phyloP scores from a whole-genome alignment of 169 alveolate genomes.

The Plasmodium relictum region DNA sequence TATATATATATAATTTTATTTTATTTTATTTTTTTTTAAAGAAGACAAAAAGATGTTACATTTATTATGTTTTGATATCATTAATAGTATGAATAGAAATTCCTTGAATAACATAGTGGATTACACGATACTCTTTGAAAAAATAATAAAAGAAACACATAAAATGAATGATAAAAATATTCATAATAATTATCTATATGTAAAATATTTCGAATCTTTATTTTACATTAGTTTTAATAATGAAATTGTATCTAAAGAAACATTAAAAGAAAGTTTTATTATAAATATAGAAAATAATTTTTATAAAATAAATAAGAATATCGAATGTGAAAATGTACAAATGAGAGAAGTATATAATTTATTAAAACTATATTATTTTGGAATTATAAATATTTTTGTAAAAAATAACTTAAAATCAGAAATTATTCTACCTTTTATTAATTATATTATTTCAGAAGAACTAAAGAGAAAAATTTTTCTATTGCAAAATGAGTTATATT shows the following conservation, averaged over 20 bases:
- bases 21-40: background rate
- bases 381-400: constrained; percentile 28
- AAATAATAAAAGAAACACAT: background rate
- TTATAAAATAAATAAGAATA: constrained; percentile 24
- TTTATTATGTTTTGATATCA: constrained; percentile 25
- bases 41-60: constrained; percentile 54
- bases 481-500: constrained; percentile 43
- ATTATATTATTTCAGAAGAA: constrained; percentile 34
- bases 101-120: background rate
- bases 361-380: constrained; percentile 53
- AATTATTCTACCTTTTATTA: background rate
- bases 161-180: background rate
- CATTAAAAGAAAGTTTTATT: constrained; percentile 14
- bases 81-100: constrained; percentile 2
- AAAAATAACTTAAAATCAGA: constrained; percentile 14
- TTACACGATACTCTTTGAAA: constrained; percentile 11
- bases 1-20: too few relatives aligned
- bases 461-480: constrained; percentile 34
- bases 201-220: constrained; percentile 29
- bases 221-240: constrained; percentile 43
- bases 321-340: constrained; percentile 1
- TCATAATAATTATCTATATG: constrained; percentile 14
- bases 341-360: constrained; percentile 5
- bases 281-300: constrained; percentile 20
- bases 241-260: constrained; percentile 13